These are phyloP conservation scores for Amaranthus cruentus DNA, from an alignment of 148 eudicot genomes.

Conservation along the genomic window DNA sequence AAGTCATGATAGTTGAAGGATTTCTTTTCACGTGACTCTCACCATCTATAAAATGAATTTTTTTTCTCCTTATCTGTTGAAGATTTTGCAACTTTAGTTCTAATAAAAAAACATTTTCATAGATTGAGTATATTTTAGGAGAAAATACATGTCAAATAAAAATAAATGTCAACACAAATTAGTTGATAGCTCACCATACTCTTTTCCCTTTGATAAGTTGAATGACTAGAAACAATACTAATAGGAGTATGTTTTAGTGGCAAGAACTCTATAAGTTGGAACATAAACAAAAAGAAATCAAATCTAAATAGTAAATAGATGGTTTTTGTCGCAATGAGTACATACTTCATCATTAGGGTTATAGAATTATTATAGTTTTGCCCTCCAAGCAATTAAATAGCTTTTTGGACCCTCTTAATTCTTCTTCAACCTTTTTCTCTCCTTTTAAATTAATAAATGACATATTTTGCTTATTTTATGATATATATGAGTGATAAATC, in stretches of 20 bases:
- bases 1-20: too few species aligned
- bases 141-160: not conserved
- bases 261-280: conserved; percentile 9
- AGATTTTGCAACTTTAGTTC: not conserved
- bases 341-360: conserved; percentile 26
- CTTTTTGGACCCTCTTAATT: not conserved
- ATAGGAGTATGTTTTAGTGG: not conserved
- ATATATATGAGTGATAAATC: too few species aligned
- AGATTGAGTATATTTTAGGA: not conserved
- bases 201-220: not conserved
- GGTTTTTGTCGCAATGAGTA: conserved; percentile 27
- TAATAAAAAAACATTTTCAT: too few species aligned
- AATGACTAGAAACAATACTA: not conserved
- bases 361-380: conserved; percentile 29
- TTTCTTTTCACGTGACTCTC: too few species aligned
- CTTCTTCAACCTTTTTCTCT: not conserved
- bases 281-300: conserved; percentile 5
- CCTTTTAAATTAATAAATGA: too few species aligned
- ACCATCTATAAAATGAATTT: too few species aligned
- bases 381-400: conserved; percentile 30
- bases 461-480: too few species aligned
- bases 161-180: too few species aligned
- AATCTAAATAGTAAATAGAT: conserved; percentile 16
- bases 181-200: too few species aligned
- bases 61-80: too few species aligned